phyloP scores from a whole-genome alignment of 2,329 filamentous ascomycete genomes.

The Arthroderma sp. region DNA sequence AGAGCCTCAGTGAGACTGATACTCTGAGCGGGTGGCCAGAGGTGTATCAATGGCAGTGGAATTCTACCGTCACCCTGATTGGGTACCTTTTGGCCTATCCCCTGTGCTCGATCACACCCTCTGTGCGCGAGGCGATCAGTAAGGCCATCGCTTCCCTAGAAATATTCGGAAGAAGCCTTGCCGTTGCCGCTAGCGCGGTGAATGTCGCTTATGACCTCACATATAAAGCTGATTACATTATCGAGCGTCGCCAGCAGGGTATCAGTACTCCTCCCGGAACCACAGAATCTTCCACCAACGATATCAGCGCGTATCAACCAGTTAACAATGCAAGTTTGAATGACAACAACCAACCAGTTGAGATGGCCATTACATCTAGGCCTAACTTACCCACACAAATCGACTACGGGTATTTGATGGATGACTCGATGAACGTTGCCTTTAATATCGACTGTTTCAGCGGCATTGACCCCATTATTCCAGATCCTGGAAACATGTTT shows the following conservation, averaged over 20 bases:
- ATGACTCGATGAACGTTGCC: no score
- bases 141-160: conserved; percentile 26
- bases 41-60: conserved; percentile 34
- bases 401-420: no score
- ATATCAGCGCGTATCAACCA: no score
- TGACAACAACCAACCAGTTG: no score
- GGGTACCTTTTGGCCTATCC: conserved; percentile 32
- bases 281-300: no score
- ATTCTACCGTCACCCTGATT: conserved; percentile 28
- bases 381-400: no score
- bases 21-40: conserved; percentile 28
- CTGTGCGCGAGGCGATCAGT: conserved; percentile 23
- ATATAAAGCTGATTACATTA: conserved; percentile 18
- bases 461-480: no score
- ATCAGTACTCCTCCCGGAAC: no score
- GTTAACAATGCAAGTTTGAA: no score
- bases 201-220: conserved; percentile 20
- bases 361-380: no score
- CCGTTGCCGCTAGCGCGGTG: conserved; percentile 22
- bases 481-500: no score
- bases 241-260: conserved; percentile 8
- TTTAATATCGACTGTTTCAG: no score
- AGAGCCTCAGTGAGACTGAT: conserved; percentile 20
- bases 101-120: conserved; percentile 14
- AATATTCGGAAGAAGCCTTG: conserved; percentile 22